phyloP scores from a whole-genome alignment of 805 yeast species.

The Sugiyamaella chiloensis region DNA sequence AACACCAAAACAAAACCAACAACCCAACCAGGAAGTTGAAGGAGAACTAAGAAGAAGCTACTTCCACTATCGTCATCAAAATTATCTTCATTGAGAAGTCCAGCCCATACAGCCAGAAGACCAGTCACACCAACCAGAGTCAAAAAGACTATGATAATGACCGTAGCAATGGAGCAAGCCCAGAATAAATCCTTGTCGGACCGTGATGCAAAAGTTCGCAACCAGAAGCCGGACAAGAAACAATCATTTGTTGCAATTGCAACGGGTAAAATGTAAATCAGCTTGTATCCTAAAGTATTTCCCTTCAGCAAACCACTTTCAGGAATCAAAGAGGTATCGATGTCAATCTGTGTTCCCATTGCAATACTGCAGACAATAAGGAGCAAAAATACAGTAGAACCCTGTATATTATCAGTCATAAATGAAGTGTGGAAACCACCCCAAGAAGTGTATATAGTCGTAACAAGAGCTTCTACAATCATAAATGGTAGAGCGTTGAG shows the following conservation, averaged over 20 bases:
- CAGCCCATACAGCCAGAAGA: conserved; percentile 87
- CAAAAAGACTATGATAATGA: conserved; percentile 59
- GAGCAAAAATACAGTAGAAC: conserved; percentile 62
- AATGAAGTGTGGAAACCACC: conserved; percentile 92
- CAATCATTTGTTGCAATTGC: conserved; percentile 90
- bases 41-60: conserved; percentile 69
- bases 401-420: conserved; percentile 83
- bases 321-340: conserved; percentile 58
- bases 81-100: conserved; percentile 49
- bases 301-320: conserved; percentile 62
- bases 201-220: conserved; percentile 86
- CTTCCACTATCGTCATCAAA: conserved; percentile 50
- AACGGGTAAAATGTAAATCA: conserved; percentile 74
- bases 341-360: conserved; percentile 64
- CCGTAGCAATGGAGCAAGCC: conserved; percentile 73
- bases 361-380: conserved; percentile 72
- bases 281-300: conserved; percentile 82
- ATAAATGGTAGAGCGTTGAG: conserved; percentile 75
- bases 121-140: conserved; percentile 81
- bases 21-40: conserved; percentile 80
- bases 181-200: conserved; percentile 70
- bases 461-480: conserved; percentile 81
- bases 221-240: conserved; percentile 90
- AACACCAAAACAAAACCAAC: conserved; percentile 79
- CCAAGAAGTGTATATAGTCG: conserved; percentile 78